phyloP scores from a whole-genome alignment of 2,329 filamentous ascomycete genomes.

The Aspergillus pseudoterreus region DNA sequence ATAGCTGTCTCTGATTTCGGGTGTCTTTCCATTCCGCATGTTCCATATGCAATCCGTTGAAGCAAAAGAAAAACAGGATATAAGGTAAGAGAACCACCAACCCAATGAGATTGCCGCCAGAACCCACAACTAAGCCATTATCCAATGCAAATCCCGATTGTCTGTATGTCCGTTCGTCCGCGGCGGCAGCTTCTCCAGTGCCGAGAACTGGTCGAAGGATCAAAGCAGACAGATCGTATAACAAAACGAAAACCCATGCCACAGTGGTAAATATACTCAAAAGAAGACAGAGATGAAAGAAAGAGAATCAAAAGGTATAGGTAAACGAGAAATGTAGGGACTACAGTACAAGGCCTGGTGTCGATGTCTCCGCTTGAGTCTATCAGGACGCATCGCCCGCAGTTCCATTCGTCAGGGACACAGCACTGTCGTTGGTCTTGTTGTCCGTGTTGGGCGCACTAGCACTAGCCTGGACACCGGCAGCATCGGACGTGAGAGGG shows the following conservation, averaged over 20 bases:
- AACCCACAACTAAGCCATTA: neutral
- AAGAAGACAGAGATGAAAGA: neutral
- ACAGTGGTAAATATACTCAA: neutral
- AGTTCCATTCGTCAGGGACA: conserved; percentile 55
- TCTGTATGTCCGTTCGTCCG: no score
- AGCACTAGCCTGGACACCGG: conserved; percentile 9
- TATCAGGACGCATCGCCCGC: conserved; percentile 47
- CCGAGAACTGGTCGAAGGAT: neutral
- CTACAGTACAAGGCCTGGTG: conserved; percentile 4
- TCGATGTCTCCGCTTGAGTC: neutral
- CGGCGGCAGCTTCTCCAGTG: neutral
- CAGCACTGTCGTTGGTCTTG: conserved; percentile 33
- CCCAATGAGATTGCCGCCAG: neutral
- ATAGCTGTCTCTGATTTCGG: neutral
- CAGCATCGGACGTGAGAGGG: conserved; percentile 11
- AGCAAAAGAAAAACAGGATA: neutral
- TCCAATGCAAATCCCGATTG: neutral
- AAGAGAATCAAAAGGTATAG: neutral
- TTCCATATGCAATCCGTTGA: neutral
- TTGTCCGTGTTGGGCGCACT: conserved; percentile 12
- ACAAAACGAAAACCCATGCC: neutral
- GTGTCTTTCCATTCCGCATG: neutral
- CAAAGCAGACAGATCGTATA: neutral
- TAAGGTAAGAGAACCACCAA: neutral
- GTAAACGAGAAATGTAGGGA: neutral